Conservation (phyloP, 108 stramenopile species). For the Cyclotella choctawhatcheeana region DNA sequence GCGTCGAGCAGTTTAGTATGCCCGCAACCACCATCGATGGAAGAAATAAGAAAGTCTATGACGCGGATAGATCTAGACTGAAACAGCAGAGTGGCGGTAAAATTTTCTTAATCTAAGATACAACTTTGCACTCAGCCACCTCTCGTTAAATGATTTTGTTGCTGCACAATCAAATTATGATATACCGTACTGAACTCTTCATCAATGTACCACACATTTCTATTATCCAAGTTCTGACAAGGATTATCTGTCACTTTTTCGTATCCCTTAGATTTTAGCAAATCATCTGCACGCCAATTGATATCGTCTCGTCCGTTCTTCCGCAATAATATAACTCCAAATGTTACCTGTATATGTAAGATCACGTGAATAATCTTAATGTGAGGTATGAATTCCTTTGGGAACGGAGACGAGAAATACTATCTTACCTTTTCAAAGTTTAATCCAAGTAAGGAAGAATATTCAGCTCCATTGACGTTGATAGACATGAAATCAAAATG, state of each 20-base stretch:
- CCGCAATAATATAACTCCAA: slow-evolving; percentile 38
- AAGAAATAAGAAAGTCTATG: slow-evolving; percentile 1
- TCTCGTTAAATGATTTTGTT: slow-evolving; percentile 12
- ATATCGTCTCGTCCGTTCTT: slow-evolving; percentile 27
- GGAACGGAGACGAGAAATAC: no score
- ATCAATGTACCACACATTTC: slow-evolving; percentile 37
- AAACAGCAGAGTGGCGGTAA: not conserved
- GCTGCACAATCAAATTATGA: slow-evolving; percentile 18
- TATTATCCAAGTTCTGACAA: slow-evolving; percentile 4
- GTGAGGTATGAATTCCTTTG: no score
- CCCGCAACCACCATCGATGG: slow-evolving; percentile 5
- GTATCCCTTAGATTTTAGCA: slow-evolving; percentile 34
- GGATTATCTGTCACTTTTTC: slow-evolving; percentile 4
- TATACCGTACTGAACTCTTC: slow-evolving; percentile 30
- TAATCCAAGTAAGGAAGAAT: slow-evolving; percentile 27
- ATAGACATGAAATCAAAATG: slow-evolving; percentile 44
- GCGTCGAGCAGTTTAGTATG: not conserved
- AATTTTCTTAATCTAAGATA: no score
- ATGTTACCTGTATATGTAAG: no score
- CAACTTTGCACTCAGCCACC: not conserved
- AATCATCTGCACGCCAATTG: slow-evolving; percentile 28
- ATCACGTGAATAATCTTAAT: no score
- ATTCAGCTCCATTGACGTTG: slow-evolving; percentile 41
- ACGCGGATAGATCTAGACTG: not conserved
- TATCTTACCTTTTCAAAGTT: slow-evolving; percentile 34